These are phyloP conservation scores for Ceratocystis diversiconidia DNA, from an alignment of 2,329 filamentous ascomycete genomes.

Conservation along the genomic window DNA sequence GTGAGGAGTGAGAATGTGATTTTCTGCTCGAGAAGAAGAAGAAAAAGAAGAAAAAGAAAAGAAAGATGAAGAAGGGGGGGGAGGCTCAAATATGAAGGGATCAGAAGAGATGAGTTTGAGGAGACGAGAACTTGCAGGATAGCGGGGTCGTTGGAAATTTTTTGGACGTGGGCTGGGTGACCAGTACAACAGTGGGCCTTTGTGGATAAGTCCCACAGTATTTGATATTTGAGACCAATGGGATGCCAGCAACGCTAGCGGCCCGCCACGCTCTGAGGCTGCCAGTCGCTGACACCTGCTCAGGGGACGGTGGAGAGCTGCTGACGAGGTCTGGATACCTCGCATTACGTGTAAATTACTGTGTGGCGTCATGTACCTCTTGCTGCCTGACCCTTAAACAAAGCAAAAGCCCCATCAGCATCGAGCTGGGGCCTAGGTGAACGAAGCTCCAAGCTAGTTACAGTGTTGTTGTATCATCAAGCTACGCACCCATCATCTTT, in stretches of 20 bases:
- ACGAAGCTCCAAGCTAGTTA: slow-evolving; percentile 7
- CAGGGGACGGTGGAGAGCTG: neutral
- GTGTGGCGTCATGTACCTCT: slow-evolving; percentile 7
- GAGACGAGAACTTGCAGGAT: slow-evolving; percentile 20
- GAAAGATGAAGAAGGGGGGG: slow-evolving; percentile 19
- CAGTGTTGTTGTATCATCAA: slow-evolving; percentile 4
- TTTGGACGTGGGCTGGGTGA: slow-evolving; percentile 16
- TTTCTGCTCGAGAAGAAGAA: slow-evolving; percentile 19
- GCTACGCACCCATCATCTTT: neutral
- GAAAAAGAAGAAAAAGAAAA: slow-evolving; percentile 21
- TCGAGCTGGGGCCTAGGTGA: neutral
- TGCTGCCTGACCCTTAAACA: slow-evolving; percentile 11
- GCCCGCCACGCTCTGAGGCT: neutral
- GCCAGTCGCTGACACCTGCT: neutral
- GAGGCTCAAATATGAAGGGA: slow-evolving; percentile 21
- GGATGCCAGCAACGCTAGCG: neutral
- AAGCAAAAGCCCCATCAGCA: neutral
- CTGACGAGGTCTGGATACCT: slow-evolving; percentile 6
- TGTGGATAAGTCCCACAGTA: slow-evolving; percentile 16
- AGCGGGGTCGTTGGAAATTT: slow-evolving; percentile 26
- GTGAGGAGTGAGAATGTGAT: slow-evolving; percentile 19
- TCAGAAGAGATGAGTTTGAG: slow-evolving; percentile 17
- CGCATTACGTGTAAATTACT: neutral
- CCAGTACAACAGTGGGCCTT: slow-evolving; percentile 13
- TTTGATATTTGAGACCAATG: slow-evolving; percentile 8